Evolutionary conservation across 2,329 filamentous ascomycete species (phyloP).

Genomic region (Mariannaea elegans): DNA sequence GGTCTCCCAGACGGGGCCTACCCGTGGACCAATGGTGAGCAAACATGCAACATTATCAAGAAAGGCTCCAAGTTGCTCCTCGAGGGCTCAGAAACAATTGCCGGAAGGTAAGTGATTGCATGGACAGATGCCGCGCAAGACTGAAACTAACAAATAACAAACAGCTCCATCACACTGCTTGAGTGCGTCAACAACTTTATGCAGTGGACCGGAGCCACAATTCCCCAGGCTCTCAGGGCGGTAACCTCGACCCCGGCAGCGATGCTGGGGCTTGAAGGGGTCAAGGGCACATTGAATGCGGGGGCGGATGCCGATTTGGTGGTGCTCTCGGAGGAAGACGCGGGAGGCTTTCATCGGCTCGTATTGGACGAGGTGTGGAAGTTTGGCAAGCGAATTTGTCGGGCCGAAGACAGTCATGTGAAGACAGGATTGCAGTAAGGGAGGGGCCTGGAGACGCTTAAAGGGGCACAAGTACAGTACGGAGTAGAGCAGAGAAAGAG

Average conservation of each 20-base stretch:
- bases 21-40: conserved; percentile 81
- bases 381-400: conserved; percentile 68
- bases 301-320: conserved; percentile 75
- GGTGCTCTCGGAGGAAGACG: conserved; percentile 67
- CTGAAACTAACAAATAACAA: background rate
- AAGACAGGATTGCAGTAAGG: conserved; percentile 11
- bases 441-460: background rate
- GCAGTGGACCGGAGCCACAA: conserved; percentile 73
- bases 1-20: conserved; percentile 87
- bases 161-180: conserved; percentile 74
- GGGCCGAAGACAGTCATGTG: conserved; percentile 33
- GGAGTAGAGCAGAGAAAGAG: background rate
- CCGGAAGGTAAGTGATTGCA: conserved; percentile 69
- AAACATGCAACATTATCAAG: conserved; percentile 70
- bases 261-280: conserved; percentile 74
- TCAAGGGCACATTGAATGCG: conserved; percentile 73
- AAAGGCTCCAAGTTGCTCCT: conserved; percentile 76
- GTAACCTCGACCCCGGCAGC: conserved; percentile 81
- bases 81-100: conserved; percentile 81
- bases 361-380: conserved; percentile 83
- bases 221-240: conserved; percentile 74
- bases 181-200: conserved; percentile 87
- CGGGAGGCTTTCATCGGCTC: conserved; percentile 58
- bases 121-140: background rate
- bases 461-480: no score